Base-by-base conservation (phyloP, 768 basidiomycete species). In the Kwoniella heveanensis region DNA sequence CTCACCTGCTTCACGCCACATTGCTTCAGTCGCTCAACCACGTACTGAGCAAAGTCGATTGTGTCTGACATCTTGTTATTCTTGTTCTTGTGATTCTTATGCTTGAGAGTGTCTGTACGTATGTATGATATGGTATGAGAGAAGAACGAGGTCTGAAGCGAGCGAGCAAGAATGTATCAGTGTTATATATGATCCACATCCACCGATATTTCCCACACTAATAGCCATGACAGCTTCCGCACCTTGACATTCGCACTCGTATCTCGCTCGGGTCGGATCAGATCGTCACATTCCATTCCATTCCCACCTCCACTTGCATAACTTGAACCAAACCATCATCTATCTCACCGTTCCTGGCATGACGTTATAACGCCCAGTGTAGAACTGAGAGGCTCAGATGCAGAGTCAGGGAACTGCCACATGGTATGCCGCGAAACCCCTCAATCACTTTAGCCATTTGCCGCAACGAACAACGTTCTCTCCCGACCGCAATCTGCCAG, bases 1-100 rank as follows among this genome's bases (percentile, higher is more conserved):
- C 60, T 53, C n/a, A 74, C 80, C 32, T 70, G 86, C 85, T 92
- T 76, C 49, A 74, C 62, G 10, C 63, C 44, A 51, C 58, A 72
- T 60, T 80, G 78, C 67, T 76, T 78, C 60, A 80, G 69, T 24
- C 79, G 48, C 56, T 77, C 76, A 36, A 80, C 65, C 54, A 82
- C 67, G 66, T 80, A 82, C 19, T 54, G 49, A 10, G 72, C 71
- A 59, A 81, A 77, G 50, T 69, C 71, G 50, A 80, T 78, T 50
- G 76, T 54, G 21, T 66, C 69, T 17, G 74, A 63, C 67, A 67
- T 62, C 13, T 32, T 32, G 32, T 32, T 5, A 32, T 32, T 5
- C 32, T 32, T 32, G 5, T 5, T 32, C 13, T 32, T 32, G 32
- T 32, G n/a, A n/a, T n/a, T n/a, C 26, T 47, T 7, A 22, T 13